Evolutionary conservation across 768 basidiomycete species (phyloP).

Genomic region (Pisolithus sp.): DNA sequence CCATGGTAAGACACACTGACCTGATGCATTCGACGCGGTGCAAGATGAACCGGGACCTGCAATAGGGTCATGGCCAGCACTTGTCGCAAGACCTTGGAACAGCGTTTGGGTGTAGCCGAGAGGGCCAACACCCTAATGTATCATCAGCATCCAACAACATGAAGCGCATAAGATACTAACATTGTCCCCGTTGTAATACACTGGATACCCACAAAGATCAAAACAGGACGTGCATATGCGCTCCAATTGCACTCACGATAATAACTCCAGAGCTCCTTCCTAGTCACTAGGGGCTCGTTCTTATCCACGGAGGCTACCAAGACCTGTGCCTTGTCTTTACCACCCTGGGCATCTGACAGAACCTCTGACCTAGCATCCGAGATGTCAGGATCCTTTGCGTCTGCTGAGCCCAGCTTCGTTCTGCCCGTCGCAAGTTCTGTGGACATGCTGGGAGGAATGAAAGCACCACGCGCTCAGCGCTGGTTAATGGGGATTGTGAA

Average conservation of each 20-base stretch:
- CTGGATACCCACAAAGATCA: slow-evolving; percentile 28
- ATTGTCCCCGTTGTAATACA: slow-evolving; percentile 80
- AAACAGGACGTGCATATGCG: not conserved
- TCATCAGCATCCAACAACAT: not conserved
- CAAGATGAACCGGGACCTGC: slow-evolving; percentile 70
- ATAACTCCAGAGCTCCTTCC: slow-evolving; percentile 74
- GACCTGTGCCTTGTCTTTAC: slow-evolving; percentile 12
- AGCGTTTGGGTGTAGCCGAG: slow-evolving; percentile 62
- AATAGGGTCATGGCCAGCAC: slow-evolving; percentile 70
- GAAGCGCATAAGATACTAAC: slow-evolving; percentile 29
- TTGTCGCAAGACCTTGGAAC: slow-evolving; percentile 65
- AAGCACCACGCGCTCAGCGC: not conserved
- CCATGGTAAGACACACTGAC: slow-evolving; percentile 78
- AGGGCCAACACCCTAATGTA: slow-evolving; percentile 58
- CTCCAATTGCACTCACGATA: slow-evolving; percentile 44
- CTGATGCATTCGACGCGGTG: slow-evolving; percentile 47
- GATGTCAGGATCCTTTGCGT: not conserved
- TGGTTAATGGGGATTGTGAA: not conserved
- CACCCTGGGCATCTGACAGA: not conserved
- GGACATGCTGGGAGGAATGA: not conserved
- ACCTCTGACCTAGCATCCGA: not conserved
- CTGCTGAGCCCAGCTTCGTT: not conserved
- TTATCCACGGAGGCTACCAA: slow-evolving; percentile 37
- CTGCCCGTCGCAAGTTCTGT: not conserved
- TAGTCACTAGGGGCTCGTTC: slow-evolving; percentile 65